Evolutionary conservation across 345 rosid species (phyloP).

Genomic region (Salix koriyanagi): DNA sequence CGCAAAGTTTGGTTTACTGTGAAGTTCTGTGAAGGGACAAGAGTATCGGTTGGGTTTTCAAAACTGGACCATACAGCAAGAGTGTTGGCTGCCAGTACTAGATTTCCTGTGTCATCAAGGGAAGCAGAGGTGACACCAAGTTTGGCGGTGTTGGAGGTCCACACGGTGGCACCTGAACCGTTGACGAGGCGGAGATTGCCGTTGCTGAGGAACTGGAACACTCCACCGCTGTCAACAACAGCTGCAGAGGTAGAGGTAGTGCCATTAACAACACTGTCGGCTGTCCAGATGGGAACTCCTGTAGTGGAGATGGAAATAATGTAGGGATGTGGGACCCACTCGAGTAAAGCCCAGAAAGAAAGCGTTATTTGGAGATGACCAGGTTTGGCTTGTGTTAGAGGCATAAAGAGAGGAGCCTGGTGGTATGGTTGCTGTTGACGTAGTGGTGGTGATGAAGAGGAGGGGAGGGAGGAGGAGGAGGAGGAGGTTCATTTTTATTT

Average conservation of each 20-base stretch:
- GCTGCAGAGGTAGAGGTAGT: conserved; percentile 7
- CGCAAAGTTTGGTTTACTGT: conserved; percentile 16
- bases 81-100: conserved; percentile 19
- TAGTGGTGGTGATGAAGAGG: neutral
- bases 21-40: conserved; percentile 48
- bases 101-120: conserved; percentile 43
- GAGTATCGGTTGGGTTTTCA: conserved; percentile 35
- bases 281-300: conserved; percentile 44
- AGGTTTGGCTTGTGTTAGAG: conserved; percentile 29
- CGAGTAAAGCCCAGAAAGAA: conserved; percentile 45
- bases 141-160: conserved; percentile 42
- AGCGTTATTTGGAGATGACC: conserved; percentile 36
- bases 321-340: conserved; percentile 27
- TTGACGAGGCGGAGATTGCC: conserved; percentile 51
- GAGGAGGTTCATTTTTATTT: neutral
- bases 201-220: conserved; percentile 35
- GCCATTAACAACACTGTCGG: neutral
- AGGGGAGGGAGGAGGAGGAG: neutral
- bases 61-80: conserved; percentile 49
- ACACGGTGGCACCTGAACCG: conserved; percentile 46
- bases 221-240: conserved; percentile 41
- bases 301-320: conserved; percentile 39
- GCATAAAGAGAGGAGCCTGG: conserved; percentile 45
- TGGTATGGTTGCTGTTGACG: conserved; percentile 23
- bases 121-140: conserved; percentile 43